Evolutionary conservation across 2,329 filamentous ascomycete genomes (phyloP).

Genomic region (Penicillium sp.): DNA sequence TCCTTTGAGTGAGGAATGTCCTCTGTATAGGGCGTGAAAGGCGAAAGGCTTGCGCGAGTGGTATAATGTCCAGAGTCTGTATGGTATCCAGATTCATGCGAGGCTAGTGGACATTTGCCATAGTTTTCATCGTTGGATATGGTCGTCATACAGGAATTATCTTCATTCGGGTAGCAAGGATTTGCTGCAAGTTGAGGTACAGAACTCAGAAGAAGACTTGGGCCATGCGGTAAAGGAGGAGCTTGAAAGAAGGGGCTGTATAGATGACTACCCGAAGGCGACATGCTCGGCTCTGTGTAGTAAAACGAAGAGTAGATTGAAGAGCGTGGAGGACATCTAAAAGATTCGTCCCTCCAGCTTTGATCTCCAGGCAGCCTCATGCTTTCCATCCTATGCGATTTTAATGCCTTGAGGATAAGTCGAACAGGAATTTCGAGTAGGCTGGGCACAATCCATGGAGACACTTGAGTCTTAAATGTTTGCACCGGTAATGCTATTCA

Average conservation of each 20-base stretch:
- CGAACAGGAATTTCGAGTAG: no score
- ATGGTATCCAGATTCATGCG: background rate
- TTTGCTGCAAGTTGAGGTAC: background rate
- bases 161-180: background rate
- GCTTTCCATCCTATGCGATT: background rate
- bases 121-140: background rate
- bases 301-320: background rate
- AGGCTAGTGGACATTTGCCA: background rate
- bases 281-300: background rate
- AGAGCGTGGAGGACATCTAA: background rate
- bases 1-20: background rate
- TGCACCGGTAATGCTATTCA: background rate
- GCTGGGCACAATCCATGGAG: no score
- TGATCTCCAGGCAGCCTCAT: background rate
- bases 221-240: background rate
- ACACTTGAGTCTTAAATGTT: background rate
- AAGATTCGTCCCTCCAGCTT: background rate
- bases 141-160: background rate
- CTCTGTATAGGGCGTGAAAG: background rate
- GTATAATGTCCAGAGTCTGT: background rate
- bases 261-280: background rate
- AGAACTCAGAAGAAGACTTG: background rate
- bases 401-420: background rate
- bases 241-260: background rate
- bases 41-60: background rate